Percentiles rank a stretch among this genome's conserved stretches.
Evolutionary conservation across 306 rosid species (phyloP).

Genomic region (Rosa lucieae): DNA sequence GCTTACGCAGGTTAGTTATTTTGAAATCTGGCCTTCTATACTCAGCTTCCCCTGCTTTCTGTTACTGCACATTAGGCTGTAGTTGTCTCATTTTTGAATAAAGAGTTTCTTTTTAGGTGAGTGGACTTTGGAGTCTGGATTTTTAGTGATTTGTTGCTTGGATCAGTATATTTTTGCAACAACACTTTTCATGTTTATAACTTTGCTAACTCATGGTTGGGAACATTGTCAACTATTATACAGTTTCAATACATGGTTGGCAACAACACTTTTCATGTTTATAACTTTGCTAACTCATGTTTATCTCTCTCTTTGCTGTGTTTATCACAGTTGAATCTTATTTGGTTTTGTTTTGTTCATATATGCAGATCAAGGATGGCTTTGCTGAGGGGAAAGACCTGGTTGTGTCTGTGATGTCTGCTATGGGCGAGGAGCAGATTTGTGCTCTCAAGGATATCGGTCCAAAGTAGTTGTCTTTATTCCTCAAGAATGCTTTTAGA

Average conservation of each 20-base stretch:
- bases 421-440: conserved; percentile 99
- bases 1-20: conserved; percentile 65
- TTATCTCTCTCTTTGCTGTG: not conserved
- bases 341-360: conserved; percentile 4
- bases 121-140: not conserved
- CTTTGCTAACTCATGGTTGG: not conserved
- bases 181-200: no score
- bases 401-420: conserved; percentile 90
- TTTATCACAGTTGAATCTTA: not conserved
- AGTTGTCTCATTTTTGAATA: not conserved
- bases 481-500: conserved; percentile 20
- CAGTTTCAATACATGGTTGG: no score
- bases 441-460: conserved; percentile 85
- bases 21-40: not conserved
- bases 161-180: not conserved
- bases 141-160: not conserved
- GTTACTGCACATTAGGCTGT: not conserved
- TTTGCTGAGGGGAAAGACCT: conserved; percentile 86
- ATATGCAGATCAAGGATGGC: conserved; percentile 89
- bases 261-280: no score
- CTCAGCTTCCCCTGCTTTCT: not conserved
- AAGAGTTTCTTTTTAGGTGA: not conserved
- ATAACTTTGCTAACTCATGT: no score
- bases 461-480: conserved; percentile 56
- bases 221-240: not conserved